Base-by-base conservation (phyloP, 176 grass and related monocot species). In the Eleusine coracana region DNA sequence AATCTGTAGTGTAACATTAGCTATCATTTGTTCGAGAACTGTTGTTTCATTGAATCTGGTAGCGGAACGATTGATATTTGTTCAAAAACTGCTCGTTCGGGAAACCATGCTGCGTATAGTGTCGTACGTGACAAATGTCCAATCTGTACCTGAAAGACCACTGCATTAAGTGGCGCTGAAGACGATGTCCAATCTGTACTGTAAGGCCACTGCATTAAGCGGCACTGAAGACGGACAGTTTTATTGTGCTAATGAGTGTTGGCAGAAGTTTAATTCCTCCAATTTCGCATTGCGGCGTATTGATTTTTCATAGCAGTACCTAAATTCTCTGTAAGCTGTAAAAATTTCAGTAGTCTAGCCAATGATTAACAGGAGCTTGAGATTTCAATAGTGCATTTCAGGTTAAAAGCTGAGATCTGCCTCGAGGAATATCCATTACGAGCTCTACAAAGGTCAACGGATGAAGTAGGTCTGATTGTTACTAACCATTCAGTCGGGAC, bases 1-100 rank as follows among this genome's bases (percentile, higher is more conserved):
- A 77, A 80, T 92, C 68, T 84, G 86, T 85, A 76, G 79, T 89
- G 76, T 85, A 85, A 87, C 63, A 89, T 37, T 81, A 87, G 71
- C 45, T 48, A 84, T 62, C 60, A 81, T 87, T 80, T 74, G 52
- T 89, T 83, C 5, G 73, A 74, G 81, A 73, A 14, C 28, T 87
- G 79, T 70, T 16, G 6, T 84, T 28, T 39, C 64, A 68, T 97
- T 84, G 80, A 70, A 73, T 88, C 52, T 79, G 88, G 88, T 82
- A 72, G 75, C 80, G 72, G 80, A 76, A 82, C 45, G 81, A 25
- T 81, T 56, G 72, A 68, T 60, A 75, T 87, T 81, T 56, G 25
- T 92, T 90, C 15, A 64, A 69, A 68, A 50, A 65, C 42, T 90
- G 72, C 58, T 78, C 37, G 82, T 68, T 29, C 21, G 17, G 49